Evolutionary conservation across 1,139 yeast species (phyloP), one percentile per base, ranked within the genome.

Genomic region (Geotrichum reessii): DNA sequence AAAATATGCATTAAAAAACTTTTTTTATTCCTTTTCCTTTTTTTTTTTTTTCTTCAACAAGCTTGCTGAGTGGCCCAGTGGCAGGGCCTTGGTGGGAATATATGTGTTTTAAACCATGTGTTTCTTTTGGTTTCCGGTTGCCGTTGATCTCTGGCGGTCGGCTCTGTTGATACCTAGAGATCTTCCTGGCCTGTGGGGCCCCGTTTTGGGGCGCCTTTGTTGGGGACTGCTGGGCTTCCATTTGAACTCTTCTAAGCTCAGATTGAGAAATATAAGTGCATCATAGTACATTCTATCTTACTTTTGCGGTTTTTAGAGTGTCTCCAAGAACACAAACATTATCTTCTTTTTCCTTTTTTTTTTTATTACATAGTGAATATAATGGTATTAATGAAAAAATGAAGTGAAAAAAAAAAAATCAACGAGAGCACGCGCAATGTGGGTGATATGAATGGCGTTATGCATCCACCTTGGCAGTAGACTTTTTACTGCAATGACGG

Each of bases 271-370:
- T 57, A 37, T 49, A 50, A 58, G 69, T 67, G 67, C 67, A 67
- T 67, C 69, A 67, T 67, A 67, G 69, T 67, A 67, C 70, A 61
- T 62, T 64, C 58, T 62, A 64, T 53, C 53, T 55, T 55, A 55
- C 48, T 51, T 57, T 49, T 40, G 49, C 62, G 54, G 59, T 61
- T 63, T 55, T 61, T 64, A 62, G 61, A 61, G 68, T 62, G 70
- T 67, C 70, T 67, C 70, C 69, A 67, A 63, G 64, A 65, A 61
- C 68, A 67, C 70, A 60, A 48, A 67, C 69, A 67, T 64, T 51
- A 33, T n/a, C n/a, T 33, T 37, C 3, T 12, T 9, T 33, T 33
- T 12, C 17, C 40, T 14, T n/a, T 17, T 37, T 37, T n/a, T n/a
- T n/a, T 37, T n/a, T n/a, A 37, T 37, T 37, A 37, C n/a, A 37